phyloP scores from a whole-genome alignment of 2,329 filamentous ascomycete genomes.

The Phaeoacremonium minimum region DNA sequence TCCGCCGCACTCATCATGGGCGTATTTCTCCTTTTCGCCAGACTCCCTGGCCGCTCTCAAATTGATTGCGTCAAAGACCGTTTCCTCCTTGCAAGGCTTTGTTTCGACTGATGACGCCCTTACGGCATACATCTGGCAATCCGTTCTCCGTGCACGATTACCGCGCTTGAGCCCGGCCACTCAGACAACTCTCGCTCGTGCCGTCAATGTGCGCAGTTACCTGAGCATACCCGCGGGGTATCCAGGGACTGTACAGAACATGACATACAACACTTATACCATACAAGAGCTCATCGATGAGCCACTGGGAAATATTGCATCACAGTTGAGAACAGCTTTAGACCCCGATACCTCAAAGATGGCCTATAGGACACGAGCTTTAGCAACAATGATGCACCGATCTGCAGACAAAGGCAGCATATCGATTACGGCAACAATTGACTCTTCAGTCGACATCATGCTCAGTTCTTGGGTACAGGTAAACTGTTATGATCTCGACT shows the following conservation, averaged over 20 bases:
- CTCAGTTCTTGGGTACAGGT: constrained; percentile 51
- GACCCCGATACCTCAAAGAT: neutral
- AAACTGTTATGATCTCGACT: constrained; percentile 38
- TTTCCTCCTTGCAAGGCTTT: constrained; percentile 20
- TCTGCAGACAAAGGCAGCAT: constrained; percentile 27
- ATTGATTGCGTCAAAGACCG: constrained; percentile 19
- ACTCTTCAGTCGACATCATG: constrained; percentile 38
- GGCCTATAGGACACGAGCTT: constrained; percentile 23
- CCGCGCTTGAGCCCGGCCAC: constrained; percentile 20
- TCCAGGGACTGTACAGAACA: constrained; percentile 41
- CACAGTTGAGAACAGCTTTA: constrained; percentile 3
- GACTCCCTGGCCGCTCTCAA: constrained; percentile 35
- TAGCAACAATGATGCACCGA: constrained; percentile 32
- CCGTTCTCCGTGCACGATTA: constrained; percentile 32
- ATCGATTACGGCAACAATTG: constrained; percentile 27
- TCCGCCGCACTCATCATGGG: constrained; percentile 24
- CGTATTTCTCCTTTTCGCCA: constrained; percentile 36
- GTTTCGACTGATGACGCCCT: constrained; percentile 52
- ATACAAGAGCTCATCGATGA: constrained; percentile 20
- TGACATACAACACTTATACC: constrained; percentile 31
- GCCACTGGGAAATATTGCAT: constrained; percentile 21
- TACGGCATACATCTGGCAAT: constrained; percentile 46
- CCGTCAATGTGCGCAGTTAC: constrained; percentile 40
- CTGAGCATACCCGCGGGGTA: constrained; percentile 37
- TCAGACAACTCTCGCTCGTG: constrained; percentile 30